Base-by-base conservation (phyloP, 345 rosid genomes). In the Brassica napus region DNA sequence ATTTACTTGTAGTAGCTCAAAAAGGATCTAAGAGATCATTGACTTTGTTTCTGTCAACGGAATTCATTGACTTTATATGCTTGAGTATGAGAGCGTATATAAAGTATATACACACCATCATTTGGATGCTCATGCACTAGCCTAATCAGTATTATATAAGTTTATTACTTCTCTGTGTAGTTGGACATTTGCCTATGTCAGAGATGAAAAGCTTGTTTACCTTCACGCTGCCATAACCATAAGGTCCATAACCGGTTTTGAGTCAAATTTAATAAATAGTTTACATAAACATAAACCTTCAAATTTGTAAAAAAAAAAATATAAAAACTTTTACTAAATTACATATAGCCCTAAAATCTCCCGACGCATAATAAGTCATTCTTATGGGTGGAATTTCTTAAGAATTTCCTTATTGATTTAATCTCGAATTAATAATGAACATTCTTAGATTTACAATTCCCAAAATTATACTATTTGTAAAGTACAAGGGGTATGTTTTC, bases 21-120 rank as follows among this genome's bases (percentile, higher is more conserved):
- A 6, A 52, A 30, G 21, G 34, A 57, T 73, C 47, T 44, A 73
- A 15, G 70, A 49, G 24, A 54, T 26, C 28, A 34, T 54, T 74
- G 71, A 74, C 34, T 37, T 21, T 65, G 10, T 8, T 31, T 72
- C 12, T 12, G 54, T 74, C 64, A 52, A 65, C 26, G 60, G 39
- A 62, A 28, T 44, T 18, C 31, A 62, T 42, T 39, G 77, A 63
- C 60, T 52, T 23, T 34, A 0, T n/a, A 34, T 34, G 64, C 54
- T 65, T 74, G 63, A 31, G 8, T 8, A 3, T 32, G 62, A 74
- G 49, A 73, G 70, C 14, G 6, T 35, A 37, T 14, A 37, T 59
- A 7, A 28, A 28, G 31, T 28, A 9, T 15, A 39, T 39, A 5
- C 6, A 62, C n/a, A 57, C 12, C 21, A 7, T 52, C 15, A 72